Base-by-base conservation (phyloP, 1,284 basidiomycete species). In the Cystobasidium sp. region DNA sequence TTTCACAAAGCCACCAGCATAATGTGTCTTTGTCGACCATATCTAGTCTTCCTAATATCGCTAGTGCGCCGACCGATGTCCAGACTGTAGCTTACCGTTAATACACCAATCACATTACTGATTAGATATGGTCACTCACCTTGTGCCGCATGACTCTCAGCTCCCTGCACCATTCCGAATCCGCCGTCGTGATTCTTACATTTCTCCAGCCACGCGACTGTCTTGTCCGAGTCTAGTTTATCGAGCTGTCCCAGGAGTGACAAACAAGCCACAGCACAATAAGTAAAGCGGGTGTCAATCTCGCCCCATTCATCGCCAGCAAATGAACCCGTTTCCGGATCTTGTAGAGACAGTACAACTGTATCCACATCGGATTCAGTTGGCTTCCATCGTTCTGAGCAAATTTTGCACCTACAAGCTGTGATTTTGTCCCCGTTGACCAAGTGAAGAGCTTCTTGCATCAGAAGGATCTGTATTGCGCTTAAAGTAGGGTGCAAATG, bases 151-250 rank as follows among this genome's bases (percentile, higher is more conserved):
- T 98, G 96, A 77, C 90, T 94, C 84, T 99, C 96, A 0, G 92
- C 93, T 0, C 94, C 96, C 9, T 88, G 86, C 22, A 85, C 83
- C 51, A 86, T 88, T 12, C 96, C 96, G 79, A 97, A 99, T 0
- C 94, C 96, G 3, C 95, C 95, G 81, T 99, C 96, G 81, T 94
- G 96, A 82, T 99, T 99, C 80, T 86, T 87, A 82, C 95, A 97
- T 46, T 86, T 84, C 14, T 85, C 81, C 55, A 99, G 87, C 82
- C 95, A 94, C 3, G 82, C 84, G 7, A 93, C 87, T 0, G 93
- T 89, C 58, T 59, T 64, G 12, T 78, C 84, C 9, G 73, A 53
- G 61, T 86, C 82, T n/a, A 87, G 81, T 3, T 75, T 80, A 69
- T 84, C 81, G 22, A 98, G 84, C 43, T 87, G 85, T 0, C 89